Percentiles rank a stretch among this genome's conserved stretches.
Conservation (phyloP, 2,329 filamentous ascomycete genomes). For the Pseudogymnoascus sp. region DNA sequence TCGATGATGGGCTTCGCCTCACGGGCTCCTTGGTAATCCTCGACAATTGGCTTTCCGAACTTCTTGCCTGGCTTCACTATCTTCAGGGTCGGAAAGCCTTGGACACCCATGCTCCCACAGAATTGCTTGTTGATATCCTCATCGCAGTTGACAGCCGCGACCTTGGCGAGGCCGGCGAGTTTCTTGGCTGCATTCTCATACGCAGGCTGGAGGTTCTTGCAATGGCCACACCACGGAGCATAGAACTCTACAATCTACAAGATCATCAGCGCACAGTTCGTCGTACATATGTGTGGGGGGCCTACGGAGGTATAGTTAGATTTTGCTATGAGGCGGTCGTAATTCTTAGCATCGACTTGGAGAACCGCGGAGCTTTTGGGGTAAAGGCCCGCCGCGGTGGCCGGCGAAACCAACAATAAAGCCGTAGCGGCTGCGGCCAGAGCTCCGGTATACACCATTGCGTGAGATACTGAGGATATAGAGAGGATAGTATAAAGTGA, state of each 20-base stretch:
- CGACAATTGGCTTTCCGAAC: conserved; percentile 66
- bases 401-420: conserved; percentile 57
- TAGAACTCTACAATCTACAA: conserved; percentile 83
- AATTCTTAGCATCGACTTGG: conserved; percentile 70
- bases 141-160: conserved; percentile 91
- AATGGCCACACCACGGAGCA: conserved; percentile 96
- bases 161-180: conserved; percentile 85
- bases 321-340: conserved; percentile 72
- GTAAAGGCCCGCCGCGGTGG: conserved; percentile 67
- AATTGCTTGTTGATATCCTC: conserved; percentile 85
- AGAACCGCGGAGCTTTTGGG: conserved; percentile 79
- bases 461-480: conserved; percentile 12
- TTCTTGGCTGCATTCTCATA: conserved; percentile 91
- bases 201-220: conserved; percentile 87
- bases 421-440: conserved; percentile 49
- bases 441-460: conserved; percentile 46
- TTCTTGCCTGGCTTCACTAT: conserved; percentile 82
- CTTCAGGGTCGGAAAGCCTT: conserved; percentile 95
- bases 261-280: conserved; percentile 18
- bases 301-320: conserved; percentile 88
- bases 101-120: conserved; percentile 75
- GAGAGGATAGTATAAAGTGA: neutral
- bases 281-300: conserved; percentile 14
- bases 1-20: conserved; percentile 83
- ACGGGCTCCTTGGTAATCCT: conserved; percentile 82